Conservation (phyloP, 192 early-diverging fungal species). For the Umbelopsis ramanniana region DNA sequence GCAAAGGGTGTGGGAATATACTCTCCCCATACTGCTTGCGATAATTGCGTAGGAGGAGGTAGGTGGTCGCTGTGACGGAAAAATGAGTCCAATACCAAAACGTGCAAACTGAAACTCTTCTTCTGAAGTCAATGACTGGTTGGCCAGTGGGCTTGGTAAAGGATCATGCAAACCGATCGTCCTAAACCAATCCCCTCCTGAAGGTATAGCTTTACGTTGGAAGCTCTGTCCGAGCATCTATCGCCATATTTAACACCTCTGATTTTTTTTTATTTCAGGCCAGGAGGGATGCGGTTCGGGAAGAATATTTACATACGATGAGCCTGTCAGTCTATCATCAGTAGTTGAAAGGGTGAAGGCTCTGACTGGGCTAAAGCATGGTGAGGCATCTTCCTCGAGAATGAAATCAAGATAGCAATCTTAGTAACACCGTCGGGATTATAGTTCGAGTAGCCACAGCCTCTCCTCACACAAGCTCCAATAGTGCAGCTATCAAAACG, state of each 20-base stretch:
- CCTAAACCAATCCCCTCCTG: conserved; percentile 54
- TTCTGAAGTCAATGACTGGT: conserved; percentile 86
- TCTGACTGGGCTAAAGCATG: conserved; percentile 66
- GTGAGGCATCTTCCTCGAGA: conserved; percentile 37
- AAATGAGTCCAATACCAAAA: no score
- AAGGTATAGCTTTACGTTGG: conserved; percentile 34
- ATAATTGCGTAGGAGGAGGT: conserved; percentile 78
- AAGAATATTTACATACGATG: conserved; percentile 59
- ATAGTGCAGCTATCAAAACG: conserved; percentile 57
- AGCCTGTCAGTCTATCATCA: conserved; percentile 52
- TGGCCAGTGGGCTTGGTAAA: conserved; percentile 68
- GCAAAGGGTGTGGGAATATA: conserved; percentile 88
- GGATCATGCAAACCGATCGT: conserved; percentile 44
- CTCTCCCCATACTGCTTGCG: conserved; percentile 90
- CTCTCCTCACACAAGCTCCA: conserved; percentile 42
- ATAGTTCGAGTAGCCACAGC: conserved; percentile 78
- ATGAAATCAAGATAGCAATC: not conserved
- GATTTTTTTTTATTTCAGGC: conserved; percentile 36
- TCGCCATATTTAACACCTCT: not conserved
- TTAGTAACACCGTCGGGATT: not conserved
- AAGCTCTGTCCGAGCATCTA: not conserved
- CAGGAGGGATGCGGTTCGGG: conserved; percentile 66
- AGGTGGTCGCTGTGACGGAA: not conserved
- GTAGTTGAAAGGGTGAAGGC: conserved; percentile 67
- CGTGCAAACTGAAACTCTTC: not conserved